phyloP scores from a whole-genome alignment of 768 basidiomycete genomes.

The Kwoniella europaea region DNA sequence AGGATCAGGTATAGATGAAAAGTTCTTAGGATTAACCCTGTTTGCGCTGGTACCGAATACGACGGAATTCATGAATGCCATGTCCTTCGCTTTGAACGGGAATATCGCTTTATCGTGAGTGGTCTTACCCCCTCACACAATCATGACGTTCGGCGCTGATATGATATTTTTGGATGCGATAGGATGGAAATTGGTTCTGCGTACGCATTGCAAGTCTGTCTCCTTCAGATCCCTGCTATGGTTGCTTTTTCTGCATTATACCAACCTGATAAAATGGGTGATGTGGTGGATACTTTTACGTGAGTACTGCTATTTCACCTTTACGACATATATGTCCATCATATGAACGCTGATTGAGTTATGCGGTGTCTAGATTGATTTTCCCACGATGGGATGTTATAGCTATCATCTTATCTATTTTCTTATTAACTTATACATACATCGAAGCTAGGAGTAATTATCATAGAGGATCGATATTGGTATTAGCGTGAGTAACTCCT shows the following conservation, averaged over 20 bases:
- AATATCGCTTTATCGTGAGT: constrained; percentile 92
- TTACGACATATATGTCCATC: no score
- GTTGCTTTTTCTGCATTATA: constrained; percentile 98
- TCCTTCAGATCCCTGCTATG: constrained; percentile 98
- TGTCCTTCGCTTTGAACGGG: constrained; percentile 93
- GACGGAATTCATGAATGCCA: constrained; percentile 99
- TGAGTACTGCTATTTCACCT: constrained; percentile 60
- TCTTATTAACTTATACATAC: constrained; percentile 97
- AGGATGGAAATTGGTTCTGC: constrained; percentile 99
- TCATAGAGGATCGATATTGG: constrained; percentile 92
- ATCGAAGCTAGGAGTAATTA: constrained; percentile 99
- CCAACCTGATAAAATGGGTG: constrained; percentile 80
- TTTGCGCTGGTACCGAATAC: constrained; percentile 98
- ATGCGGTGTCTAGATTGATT: constrained; percentile 63
- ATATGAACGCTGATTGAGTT: constrained; percentile 11
- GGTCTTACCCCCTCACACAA: constrained; percentile 1
- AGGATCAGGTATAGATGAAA: constrained; percentile 92
- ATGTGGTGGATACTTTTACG: constrained; percentile 90
- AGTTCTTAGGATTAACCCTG: constrained; percentile 93
- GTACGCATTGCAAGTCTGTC: constrained; percentile 96
- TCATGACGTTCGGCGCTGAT: constrained; percentile 9
- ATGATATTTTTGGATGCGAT: neutral
- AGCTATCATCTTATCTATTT: constrained; percentile 91
- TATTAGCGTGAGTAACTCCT: constrained; percentile 71
- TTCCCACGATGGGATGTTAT: constrained; percentile 99